Conservation (phyloP, 1,284 basidiomycete species). For the Microbotryum silenes-acaulis region DNA sequence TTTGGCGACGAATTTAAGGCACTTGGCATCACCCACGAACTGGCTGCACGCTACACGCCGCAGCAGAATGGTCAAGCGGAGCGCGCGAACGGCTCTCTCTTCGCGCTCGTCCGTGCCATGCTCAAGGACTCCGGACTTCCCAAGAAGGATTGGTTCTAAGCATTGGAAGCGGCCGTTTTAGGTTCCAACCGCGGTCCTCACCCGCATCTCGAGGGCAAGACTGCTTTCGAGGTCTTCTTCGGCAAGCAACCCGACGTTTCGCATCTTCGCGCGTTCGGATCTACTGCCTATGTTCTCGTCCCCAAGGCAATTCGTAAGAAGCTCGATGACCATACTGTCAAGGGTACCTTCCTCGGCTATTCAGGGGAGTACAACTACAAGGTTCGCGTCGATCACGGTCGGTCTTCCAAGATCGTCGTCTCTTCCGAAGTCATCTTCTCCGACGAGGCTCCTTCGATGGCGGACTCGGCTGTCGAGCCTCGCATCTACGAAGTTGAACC, state of each 20-base stretch:
- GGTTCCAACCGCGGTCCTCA: background rate
- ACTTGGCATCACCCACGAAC: constrained; percentile 9
- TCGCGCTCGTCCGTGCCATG: background rate
- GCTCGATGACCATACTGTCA: background rate
- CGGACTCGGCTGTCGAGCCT: too few species aligned
- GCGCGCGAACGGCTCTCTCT: background rate
- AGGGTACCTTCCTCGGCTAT: background rate
- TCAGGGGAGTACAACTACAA: too few species aligned
- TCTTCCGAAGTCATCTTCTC: too few species aligned
- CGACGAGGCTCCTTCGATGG: too few species aligned
- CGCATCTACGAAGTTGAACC: too few species aligned
- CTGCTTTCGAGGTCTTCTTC: background rate
- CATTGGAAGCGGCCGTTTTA: background rate
- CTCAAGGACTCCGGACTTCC: constrained; percentile 1
- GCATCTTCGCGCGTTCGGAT: constrained; percentile 1
- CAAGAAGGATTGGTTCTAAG: background rate
- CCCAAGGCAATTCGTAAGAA: background rate
- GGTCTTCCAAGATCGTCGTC: too few species aligned
- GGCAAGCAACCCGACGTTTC: background rate
- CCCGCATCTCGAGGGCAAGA: background rate
- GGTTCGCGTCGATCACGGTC: too few species aligned
- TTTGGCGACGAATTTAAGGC: background rate
- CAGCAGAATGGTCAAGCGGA: constrained; percentile 10
- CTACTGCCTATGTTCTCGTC: background rate
- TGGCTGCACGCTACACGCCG: constrained; percentile 11